phyloP scores from a whole-genome alignment of 2,329 filamentous ascomycete species.

The Fonsecaea multimorphosa region DNA sequence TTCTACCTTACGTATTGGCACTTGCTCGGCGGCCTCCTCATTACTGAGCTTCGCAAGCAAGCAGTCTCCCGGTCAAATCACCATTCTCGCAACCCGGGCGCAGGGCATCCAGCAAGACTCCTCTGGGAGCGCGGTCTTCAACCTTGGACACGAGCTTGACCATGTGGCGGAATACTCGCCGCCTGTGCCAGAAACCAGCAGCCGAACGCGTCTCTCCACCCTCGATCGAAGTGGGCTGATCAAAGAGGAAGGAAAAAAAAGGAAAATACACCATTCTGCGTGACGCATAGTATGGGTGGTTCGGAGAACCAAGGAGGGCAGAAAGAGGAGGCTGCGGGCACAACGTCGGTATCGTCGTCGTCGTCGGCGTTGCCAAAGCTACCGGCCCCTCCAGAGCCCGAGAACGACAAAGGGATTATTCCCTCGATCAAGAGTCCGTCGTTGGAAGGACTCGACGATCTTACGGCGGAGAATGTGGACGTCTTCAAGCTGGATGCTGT shows the following conservation, averaged over 20 bases:
- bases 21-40: constrained; percentile 5
- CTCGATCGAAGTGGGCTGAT: constrained; percentile 28
- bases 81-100: neutral
- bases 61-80: neutral
- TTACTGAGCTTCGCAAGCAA: neutral
- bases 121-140: constrained; percentile 22
- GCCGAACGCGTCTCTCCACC: constrained; percentile 16
- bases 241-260: neutral
- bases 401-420: constrained; percentile 39
- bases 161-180: constrained; percentile 31
- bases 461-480: constrained; percentile 58
- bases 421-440: constrained; percentile 41
- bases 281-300: constrained; percentile 26
- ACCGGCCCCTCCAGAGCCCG: constrained; percentile 39
- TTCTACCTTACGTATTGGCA: neutral
- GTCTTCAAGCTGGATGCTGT: constrained; percentile 75
- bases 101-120: constrained; percentile 4
- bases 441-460: constrained; percentile 44
- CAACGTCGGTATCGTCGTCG: constrained; percentile 2
- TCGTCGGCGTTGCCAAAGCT: constrained; percentile 17
- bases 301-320: constrained; percentile 19
- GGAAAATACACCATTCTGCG: constrained; percentile 3
- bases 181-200: constrained; percentile 18
- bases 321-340: constrained; percentile 27
- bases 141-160: constrained; percentile 27